Evolutionary conservation across 257 asterid genomes (phyloP).

Genomic region (Cordia subcordata): DNA sequence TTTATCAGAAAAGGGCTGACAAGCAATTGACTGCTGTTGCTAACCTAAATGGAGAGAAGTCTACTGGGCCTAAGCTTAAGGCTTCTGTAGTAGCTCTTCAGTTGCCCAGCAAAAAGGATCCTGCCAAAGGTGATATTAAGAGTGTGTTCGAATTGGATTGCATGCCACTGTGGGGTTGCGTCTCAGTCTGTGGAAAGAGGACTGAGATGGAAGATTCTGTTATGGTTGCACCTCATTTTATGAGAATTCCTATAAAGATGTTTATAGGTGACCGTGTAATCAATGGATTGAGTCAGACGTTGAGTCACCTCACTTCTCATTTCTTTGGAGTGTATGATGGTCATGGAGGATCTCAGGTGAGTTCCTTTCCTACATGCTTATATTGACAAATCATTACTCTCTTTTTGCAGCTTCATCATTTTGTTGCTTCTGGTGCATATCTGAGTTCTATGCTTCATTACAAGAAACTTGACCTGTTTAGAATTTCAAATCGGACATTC

Average conservation of each 20-base stretch:
- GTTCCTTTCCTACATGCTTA: conserved; percentile 26
- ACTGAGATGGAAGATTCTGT: conserved; percentile 87
- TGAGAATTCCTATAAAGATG: conserved; percentile 75
- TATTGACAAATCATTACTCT: no score
- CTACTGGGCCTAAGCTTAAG: conserved; percentile 41
- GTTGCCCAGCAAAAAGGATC: conserved; percentile 43
- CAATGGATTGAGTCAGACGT: conserved; percentile 48
- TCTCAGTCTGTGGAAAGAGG: conserved; percentile 64
- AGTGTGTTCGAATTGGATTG: conserved; percentile 74
- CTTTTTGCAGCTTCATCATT: not conserved
- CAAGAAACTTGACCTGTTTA: no score
- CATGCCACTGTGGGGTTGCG: conserved; percentile 86
- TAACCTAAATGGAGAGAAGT: conserved; percentile 28
- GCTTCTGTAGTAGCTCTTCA: conserved; percentile 59
- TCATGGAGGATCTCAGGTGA: conserved; percentile 92
- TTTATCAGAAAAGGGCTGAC: conserved; percentile 31
- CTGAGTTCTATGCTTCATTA: conserved; percentile 19
- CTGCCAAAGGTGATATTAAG: conserved; percentile 40
- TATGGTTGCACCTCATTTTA: conserved; percentile 51
- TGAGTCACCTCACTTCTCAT: conserved; percentile 76
- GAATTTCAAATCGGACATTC: no score
- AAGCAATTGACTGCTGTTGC: conserved; percentile 19
- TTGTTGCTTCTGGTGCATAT: conserved; percentile 65
- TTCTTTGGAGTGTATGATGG: conserved; percentile 90
- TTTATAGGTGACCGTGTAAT: conserved; percentile 47